Evolutionary conservation across 306 rosid species (phyloP).

Genomic region (Cucurbita pepo): DNA sequence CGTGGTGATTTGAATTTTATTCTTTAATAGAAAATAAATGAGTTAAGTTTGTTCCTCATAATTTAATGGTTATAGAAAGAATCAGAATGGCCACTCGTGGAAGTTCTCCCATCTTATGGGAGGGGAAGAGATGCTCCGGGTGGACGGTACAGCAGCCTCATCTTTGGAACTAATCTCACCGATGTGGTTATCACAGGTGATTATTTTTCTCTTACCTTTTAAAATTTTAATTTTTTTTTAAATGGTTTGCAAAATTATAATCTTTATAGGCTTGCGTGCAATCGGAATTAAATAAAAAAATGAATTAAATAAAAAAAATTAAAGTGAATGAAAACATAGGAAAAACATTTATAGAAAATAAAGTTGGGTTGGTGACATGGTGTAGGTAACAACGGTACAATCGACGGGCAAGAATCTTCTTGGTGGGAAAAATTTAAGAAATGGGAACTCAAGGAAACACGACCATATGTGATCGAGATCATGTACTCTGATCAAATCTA

Average conservation of each 20-base stretch:
- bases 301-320: too few species aligned
- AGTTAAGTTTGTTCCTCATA: not conserved
- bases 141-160: constrained; percentile 50
- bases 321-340: too few species aligned
- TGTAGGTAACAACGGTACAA: constrained; percentile 61
- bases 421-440: constrained; percentile 53
- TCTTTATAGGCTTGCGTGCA: too few species aligned
- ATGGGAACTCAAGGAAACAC: constrained; percentile 15
- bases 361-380: not conserved
- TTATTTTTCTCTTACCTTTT: not conserved
- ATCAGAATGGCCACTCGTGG: constrained; percentile 42
- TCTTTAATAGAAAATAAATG: too few species aligned
- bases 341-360: too few species aligned
- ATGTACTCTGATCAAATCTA: constrained; percentile 40
- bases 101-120: constrained; percentile 49
- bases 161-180: constrained; percentile 60
- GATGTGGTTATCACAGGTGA: constrained; percentile 68
- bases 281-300: too few species aligned
- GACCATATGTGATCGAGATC: constrained; percentile 57
- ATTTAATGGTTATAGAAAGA: constrained; percentile 25
- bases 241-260: too few species aligned
- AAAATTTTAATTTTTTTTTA: too few species aligned
- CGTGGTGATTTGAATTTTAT: too few species aligned
- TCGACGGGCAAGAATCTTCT: constrained; percentile 66
- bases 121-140: constrained; percentile 43